Percentiles rank a stretch among this genome's conserved stretches.
Conservation (phyloP, 306 rosid species). For the Corylus heterophylla region DNA sequence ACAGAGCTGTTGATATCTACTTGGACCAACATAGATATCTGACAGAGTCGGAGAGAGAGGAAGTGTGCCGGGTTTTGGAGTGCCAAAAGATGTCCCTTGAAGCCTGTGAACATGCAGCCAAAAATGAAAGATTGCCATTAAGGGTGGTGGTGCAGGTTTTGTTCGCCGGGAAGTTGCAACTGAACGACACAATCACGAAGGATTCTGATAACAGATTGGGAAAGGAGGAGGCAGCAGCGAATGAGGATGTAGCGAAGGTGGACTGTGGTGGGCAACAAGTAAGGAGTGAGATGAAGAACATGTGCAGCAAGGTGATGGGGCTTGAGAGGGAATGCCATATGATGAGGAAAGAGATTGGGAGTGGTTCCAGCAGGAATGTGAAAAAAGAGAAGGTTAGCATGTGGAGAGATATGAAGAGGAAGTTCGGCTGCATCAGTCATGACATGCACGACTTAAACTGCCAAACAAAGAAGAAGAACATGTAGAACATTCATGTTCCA, state of each 20-base stretch:
- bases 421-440: slow-evolving; percentile 50
- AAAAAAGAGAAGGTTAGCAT: slow-evolving; percentile 42
- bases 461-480: slow-evolving; percentile 43
- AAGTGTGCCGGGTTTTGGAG: slow-evolving; percentile 49
- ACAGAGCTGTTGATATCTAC: slow-evolving; percentile 47
- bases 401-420: slow-evolving; percentile 64
- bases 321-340: slow-evolving; percentile 46
- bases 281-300: slow-evolving; percentile 35
- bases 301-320: slow-evolving; percentile 40
- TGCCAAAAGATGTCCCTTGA: slow-evolving; percentile 44
- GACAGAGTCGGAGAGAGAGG: slow-evolving; percentile 49
- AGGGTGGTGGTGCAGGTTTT: slow-evolving; percentile 47
- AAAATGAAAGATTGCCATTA: slow-evolving; percentile 46
- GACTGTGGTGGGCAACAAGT: slow-evolving; percentile 16
- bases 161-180: slow-evolving; percentile 43
- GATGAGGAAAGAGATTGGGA: slow-evolving; percentile 47
- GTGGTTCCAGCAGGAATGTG: slow-evolving; percentile 28
- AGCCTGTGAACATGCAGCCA: slow-evolving; percentile 57
- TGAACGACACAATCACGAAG: slow-evolving; percentile 34
- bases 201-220: slow-evolving; percentile 11
- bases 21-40: slow-evolving; percentile 40
- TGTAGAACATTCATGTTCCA: slow-evolving; percentile 3
- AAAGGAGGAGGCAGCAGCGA: slow-evolving; percentile 19
- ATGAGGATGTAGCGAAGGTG: slow-evolving; percentile 7
- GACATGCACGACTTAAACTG: slow-evolving; percentile 23